Evolutionary conservation across 768 basidiomycete species (phyloP).

Genomic region (Leccinum uliginosum): DNA sequence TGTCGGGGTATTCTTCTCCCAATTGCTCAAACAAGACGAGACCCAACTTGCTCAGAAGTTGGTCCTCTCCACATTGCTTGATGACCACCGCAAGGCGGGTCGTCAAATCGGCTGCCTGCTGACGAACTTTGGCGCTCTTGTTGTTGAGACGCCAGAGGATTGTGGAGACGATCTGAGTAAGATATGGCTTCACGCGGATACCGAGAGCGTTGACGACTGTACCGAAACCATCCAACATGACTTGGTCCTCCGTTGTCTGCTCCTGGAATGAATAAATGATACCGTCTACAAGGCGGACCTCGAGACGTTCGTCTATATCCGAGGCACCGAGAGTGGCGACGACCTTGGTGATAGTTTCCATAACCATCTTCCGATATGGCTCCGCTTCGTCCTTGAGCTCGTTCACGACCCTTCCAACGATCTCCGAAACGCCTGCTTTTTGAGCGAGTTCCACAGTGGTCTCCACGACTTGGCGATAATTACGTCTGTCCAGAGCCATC

Average conservation of each 20-base stretch:
- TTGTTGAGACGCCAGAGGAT: conserved; percentile 99
- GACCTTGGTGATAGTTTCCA: conserved; percentile 99
- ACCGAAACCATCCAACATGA: conserved; percentile 98
- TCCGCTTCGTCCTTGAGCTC: conserved; percentile 58
- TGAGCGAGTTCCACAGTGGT: conserved; percentile 98
- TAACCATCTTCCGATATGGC: conserved; percentile 98
- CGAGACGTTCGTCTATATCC: conserved; percentile 93
- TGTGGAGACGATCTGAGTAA: conserved; percentile 98
- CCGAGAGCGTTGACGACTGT: conserved; percentile 96
- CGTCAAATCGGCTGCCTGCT: conserved; percentile 98
- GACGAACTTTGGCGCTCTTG: conserved; percentile 98
- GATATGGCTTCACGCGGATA: conserved; percentile 95
- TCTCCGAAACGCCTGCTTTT: conserved; percentile 95
- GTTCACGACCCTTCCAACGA: conserved; percentile 77
- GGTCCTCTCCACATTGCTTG: conserved; percentile 98
- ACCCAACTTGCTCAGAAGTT: conserved; percentile 91
- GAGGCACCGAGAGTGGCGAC: conserved; percentile 92
- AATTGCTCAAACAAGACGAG: conserved; percentile 97
- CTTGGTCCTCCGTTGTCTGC: conserved; percentile 97
- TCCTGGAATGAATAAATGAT: conserved; percentile 99
- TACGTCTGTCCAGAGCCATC: conserved; percentile 95
- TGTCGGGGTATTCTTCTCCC: conserved; percentile 99
- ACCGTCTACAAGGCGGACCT: conserved; percentile 92
- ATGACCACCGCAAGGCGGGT: conserved; percentile 95
- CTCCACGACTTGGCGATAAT: conserved; percentile 96